Percentiles rank a stretch among this genome's conserved stretches.
phyloP scores from a whole-genome alignment of 345 rosid species.

The Zanthoxylum bungeanum region DNA sequence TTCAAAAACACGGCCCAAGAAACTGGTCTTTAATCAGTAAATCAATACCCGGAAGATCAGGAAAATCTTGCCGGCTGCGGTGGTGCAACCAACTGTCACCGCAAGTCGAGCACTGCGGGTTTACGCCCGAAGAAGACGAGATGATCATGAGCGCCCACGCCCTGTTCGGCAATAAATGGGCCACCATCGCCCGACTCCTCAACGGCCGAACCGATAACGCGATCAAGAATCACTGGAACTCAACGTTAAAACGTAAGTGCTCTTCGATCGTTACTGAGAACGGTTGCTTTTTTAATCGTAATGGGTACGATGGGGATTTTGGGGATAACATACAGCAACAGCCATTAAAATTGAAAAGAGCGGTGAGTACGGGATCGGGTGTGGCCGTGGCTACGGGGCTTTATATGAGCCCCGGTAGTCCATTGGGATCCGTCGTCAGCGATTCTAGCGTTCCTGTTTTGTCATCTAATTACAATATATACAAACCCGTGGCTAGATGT shows the following conservation, averaged over 20 bases:
- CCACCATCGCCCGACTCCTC: conserved; percentile 85
- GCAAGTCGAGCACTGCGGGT: conserved; percentile 83
- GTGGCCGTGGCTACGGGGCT: conserved; percentile 49
- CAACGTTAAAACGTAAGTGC: conserved; percentile 83
- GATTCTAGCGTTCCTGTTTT: conserved; percentile 52
- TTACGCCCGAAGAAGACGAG: conserved; percentile 69
- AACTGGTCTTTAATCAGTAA: conserved; percentile 95
- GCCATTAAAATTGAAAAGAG: conserved; percentile 76
- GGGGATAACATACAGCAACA: conserved; percentile 24
- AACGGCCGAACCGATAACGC: conserved; percentile 93
- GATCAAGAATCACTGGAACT: conserved; percentile 93
- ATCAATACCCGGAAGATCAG: conserved; percentile 90
- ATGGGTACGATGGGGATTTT: conserved; percentile 55
- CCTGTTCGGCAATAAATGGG: conserved; percentile 91
- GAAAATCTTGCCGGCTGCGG: conserved; percentile 81
- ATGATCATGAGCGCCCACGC: conserved; percentile 79
- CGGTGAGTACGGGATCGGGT: conserved; percentile 58
- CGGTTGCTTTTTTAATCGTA: conserved; percentile 25
- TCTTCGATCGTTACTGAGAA: conserved; percentile 34
- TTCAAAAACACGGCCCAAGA: conserved; percentile 73
- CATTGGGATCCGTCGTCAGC: conserved; percentile 76
- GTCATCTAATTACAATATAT: conserved; percentile 32
- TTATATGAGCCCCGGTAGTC: conserved; percentile 67
- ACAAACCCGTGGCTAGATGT: conserved; percentile 49
- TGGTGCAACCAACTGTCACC: conserved; percentile 98